A percentile compares a stretch with the other conserved stretches of the same genome.
These are phyloP conservation scores for Cyanodermella asteris DNA, from an alignment of 2,329 filamentous ascomycete genomes.

Conservation along the genomic window DNA sequence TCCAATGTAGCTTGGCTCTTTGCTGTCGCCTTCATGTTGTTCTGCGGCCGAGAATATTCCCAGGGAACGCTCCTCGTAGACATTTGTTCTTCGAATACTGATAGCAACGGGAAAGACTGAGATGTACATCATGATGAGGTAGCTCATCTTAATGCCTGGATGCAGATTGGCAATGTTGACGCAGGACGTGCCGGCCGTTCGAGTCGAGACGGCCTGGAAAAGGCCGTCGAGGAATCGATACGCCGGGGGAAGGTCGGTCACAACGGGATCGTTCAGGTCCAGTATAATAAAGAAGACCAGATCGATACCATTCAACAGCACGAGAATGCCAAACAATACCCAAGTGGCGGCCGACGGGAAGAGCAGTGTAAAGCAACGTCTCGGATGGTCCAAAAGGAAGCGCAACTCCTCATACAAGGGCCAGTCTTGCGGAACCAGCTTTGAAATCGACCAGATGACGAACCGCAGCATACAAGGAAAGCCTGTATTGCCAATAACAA, in stretches of 20 bases:
- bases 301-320: conserved; percentile 65
- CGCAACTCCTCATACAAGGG: conserved; percentile 72
- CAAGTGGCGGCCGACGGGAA: conserved; percentile 82
- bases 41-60: conserved; percentile 44
- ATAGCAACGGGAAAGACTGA: conserved; percentile 94
- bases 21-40: conserved; percentile 28
- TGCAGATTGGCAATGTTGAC: conserved; percentile 60
- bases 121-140: conserved; percentile 99
- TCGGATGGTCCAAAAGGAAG: conserved; percentile 82
- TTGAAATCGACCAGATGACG: conserved; percentile 64
- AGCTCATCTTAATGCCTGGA: conserved; percentile 79
- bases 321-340: conserved; percentile 81
- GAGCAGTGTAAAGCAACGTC: conserved; percentile 84
- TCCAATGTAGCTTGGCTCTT: conserved; percentile 62
- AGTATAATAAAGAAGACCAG: conserved; percentile 80
- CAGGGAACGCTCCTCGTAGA: conserved; percentile 79
- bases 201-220: conserved; percentile 74
- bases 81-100: conserved; percentile 78
- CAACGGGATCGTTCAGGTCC: conserved; percentile 48
- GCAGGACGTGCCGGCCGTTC: conserved; percentile 75
- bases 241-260: conserved; percentile 41
- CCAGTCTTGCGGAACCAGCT: conserved; percentile 40
- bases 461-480: conserved; percentile 90
- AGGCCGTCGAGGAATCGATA: conserved; percentile 65
- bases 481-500: conserved; percentile 85